A percentile compares a stretch with the other conserved stretches of the same genome.
phyloP scores from a whole-genome alignment of 257 asterid genomes.

The Solanum dulcamara region DNA sequence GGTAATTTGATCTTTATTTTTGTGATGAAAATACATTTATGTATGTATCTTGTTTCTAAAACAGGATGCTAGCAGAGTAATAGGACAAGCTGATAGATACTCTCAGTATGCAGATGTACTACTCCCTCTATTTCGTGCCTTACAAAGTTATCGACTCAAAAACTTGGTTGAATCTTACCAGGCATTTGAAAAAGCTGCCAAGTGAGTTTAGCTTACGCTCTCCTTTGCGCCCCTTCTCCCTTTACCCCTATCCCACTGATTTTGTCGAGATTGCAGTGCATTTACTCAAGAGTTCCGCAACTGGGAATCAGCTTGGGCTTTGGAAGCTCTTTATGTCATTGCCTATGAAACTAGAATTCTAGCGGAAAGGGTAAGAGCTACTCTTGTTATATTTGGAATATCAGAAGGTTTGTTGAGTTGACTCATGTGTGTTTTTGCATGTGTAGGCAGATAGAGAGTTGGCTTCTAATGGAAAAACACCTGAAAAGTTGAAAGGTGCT shows the following conservation, averaged over 20 bases:
- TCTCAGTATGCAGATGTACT: slow-evolving; percentile 73
- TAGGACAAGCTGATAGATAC: slow-evolving; percentile 61
- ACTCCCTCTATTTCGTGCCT: slow-evolving; percentile 64
- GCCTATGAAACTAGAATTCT: slow-evolving; percentile 86
- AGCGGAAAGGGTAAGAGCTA: slow-evolving; percentile 71
- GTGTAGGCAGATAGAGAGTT: slow-evolving; percentile 84
- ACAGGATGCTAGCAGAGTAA: slow-evolving; percentile 80
- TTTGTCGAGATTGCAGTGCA: slow-evolving; percentile 59
- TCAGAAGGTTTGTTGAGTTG: neutral
- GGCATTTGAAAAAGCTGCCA: slow-evolving; percentile 86
- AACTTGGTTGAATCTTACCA: slow-evolving; percentile 63
- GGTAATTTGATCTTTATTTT: neutral
- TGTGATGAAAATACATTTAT: neutral
- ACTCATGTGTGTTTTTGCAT: slow-evolving; percentile 20
- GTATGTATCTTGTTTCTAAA: slow-evolving; percentile 5
- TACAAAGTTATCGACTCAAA: slow-evolving; percentile 62
- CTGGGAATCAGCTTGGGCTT: slow-evolving; percentile 97
- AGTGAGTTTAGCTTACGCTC: slow-evolving; percentile 34
- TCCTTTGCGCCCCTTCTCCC: neutral
- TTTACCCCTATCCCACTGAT: slow-evolving; percentile 4
- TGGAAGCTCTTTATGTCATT: slow-evolving; percentile 74
- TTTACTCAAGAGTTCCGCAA: slow-evolving; percentile 94
- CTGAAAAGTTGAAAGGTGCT: slow-evolving; percentile 88
- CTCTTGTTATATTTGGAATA: neutral
- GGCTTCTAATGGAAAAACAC: slow-evolving; percentile 75